Evolutionary conservation across 2,329 filamentous ascomycete genomes (phyloP).

Genomic region (Cercospora janseana): DNA sequence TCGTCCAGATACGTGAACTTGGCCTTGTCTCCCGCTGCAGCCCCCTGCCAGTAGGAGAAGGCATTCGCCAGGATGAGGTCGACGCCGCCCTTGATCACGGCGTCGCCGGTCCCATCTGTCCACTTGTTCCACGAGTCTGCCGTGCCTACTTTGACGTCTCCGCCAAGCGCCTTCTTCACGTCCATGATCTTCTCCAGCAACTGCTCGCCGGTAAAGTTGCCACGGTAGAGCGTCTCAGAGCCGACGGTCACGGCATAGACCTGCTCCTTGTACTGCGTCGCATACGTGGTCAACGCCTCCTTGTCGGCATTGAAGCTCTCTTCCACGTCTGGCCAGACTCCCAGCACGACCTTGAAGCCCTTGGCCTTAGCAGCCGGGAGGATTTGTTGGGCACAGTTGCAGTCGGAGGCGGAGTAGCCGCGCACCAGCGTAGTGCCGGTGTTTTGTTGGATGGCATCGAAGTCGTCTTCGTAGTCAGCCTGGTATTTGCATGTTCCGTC

Average conservation of each 20-base stretch:
- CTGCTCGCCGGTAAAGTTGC: slow-evolving; percentile 61
- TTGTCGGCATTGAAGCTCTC: slow-evolving; percentile 62
- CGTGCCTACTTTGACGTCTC: slow-evolving; percentile 59
- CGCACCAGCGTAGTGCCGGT: slow-evolving; percentile 59
- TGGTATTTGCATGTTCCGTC: slow-evolving; percentile 62
- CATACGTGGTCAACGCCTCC: slow-evolving; percentile 54
- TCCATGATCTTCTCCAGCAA: slow-evolving; percentile 62
- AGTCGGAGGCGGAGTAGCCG: slow-evolving; percentile 66
- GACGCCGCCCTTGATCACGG: slow-evolving; percentile 59
- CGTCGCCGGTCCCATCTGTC: slow-evolving; percentile 65
- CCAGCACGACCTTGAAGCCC: slow-evolving; percentile 66
- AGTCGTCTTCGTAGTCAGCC: slow-evolving; percentile 64
- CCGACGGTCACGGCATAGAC: slow-evolving; percentile 70
- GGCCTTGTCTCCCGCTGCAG: slow-evolving; percentile 49
- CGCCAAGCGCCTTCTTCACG: slow-evolving; percentile 56
- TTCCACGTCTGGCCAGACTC: slow-evolving; percentile 67
- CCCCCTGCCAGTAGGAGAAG: slow-evolving; percentile 70
- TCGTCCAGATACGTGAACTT: slow-evolving; percentile 66
- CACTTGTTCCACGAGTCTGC: slow-evolving; percentile 74
- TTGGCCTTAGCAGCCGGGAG: slow-evolving; percentile 64
- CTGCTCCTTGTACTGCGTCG: slow-evolving; percentile 53
- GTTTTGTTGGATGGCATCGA: slow-evolving; percentile 56
- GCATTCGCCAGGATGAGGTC: slow-evolving; percentile 65
- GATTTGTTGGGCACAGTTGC: slow-evolving; percentile 61
- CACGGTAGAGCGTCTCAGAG: slow-evolving; percentile 68